Evolutionary conservation across 768 basidiomycete species (phyloP).

Genomic region (Amanita molliuscula): DNA sequence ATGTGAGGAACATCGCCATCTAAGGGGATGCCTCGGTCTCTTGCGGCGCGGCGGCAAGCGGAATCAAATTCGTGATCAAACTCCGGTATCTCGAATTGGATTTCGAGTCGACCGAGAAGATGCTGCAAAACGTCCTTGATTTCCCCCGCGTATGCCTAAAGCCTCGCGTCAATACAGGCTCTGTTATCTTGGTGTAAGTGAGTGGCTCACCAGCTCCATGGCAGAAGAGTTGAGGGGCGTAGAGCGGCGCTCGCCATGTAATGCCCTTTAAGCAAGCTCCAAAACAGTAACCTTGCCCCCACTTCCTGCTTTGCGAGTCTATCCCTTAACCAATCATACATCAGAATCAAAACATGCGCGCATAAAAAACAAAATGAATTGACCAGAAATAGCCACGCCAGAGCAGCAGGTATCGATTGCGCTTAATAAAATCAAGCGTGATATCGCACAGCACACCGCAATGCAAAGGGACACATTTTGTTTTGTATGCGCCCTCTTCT

Average conservation of each 20-base stretch:
- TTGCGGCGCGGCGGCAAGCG: slow-evolving; percentile 15
- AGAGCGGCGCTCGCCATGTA: no score
- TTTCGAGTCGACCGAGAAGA: not conserved
- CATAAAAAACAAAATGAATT: no score
- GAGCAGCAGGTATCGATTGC: not conserved
- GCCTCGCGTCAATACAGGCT: not conserved
- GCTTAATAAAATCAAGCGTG: not conserved
- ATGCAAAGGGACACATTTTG: not conserved
- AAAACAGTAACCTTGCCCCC: no score
- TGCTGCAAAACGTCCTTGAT: not conserved
- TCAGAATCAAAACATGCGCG: no score
- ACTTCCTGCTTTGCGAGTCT: no score
- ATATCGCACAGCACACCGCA: not conserved
- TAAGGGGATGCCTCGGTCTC: slow-evolving; percentile 16
- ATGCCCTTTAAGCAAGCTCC: no score
- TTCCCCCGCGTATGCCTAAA: not conserved
- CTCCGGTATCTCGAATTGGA: not conserved
- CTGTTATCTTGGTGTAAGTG: not conserved
- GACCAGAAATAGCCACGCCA: no score
- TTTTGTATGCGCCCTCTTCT: not conserved
- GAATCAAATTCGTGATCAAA: slow-evolving; percentile 7
- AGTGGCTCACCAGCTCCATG: not conserved
- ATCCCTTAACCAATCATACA: no score
- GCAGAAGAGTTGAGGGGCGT: not conserved
- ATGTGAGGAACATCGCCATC: slow-evolving; percentile 11